Percentiles rank a stretch among this genome's conserved stretches.
These are phyloP conservation scores for Gentiana macrophylla DNA, from an alignment of 257 asterid species.

Conservation along the genomic window DNA sequence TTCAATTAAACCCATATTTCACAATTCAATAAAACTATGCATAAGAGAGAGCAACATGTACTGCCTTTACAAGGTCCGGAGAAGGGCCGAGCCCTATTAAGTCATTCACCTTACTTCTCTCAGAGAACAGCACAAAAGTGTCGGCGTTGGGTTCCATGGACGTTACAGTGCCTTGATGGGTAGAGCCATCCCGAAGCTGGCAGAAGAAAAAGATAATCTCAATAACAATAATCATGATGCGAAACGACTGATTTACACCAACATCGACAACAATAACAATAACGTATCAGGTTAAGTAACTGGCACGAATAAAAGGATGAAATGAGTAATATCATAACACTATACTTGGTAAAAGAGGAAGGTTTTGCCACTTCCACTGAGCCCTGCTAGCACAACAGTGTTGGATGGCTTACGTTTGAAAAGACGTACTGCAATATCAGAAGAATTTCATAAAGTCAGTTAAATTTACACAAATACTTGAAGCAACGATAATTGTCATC, in stretches of 20 bases:
- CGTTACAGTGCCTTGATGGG: conserved; percentile 83
- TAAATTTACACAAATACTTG: not conserved
- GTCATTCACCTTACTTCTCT: conserved; percentile 44
- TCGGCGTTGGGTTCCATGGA: conserved; percentile 87
- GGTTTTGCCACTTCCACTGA: conserved; percentile 80
- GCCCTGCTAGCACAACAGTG: conserved; percentile 61
- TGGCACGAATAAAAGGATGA: too few relatives aligned
- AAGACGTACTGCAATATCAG: conserved; percentile 39
- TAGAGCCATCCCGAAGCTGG: conserved; percentile 83
- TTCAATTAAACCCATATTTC: conserved; percentile 5
- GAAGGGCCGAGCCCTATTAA: not conserved
- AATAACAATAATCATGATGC: not conserved
- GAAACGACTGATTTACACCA: not conserved
- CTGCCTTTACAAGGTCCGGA: not conserved
- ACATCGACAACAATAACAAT: too few relatives aligned
- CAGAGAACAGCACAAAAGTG: conserved; percentile 56
- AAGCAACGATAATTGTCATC: too few relatives aligned
- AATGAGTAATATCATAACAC: too few relatives aligned
- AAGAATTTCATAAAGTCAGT: not conserved
- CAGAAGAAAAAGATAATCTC: not conserved
- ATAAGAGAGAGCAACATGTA: not conserved
- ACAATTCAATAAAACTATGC: not conserved
- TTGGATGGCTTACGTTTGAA: conserved; percentile 38
- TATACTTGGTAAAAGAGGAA: conserved; percentile 29
- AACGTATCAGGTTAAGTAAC: too few relatives aligned